Conservation (phyloP, 495 filamentous ascomycete species). For the Aspergillus homomorphus region DNA sequence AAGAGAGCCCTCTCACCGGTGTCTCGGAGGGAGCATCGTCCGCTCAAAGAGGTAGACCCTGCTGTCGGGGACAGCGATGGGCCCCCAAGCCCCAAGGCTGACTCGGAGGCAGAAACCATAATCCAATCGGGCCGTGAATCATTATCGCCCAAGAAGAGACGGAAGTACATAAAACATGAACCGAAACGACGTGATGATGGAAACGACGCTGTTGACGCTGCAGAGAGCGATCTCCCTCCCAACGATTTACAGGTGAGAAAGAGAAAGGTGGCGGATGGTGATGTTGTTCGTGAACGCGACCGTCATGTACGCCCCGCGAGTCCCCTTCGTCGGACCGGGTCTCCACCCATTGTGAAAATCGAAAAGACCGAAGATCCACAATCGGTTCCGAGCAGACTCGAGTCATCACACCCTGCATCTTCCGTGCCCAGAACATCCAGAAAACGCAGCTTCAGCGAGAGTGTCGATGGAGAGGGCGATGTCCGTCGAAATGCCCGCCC, state of each 20-base stretch:
- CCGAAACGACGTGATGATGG: conserved; percentile 48
- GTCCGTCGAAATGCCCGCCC: conserved; percentile 24
- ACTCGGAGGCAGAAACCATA: conserved; percentile 81
- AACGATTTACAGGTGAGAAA: conserved; percentile 32
- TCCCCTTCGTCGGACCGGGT: conserved; percentile 22
- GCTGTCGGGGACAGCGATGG: conserved; percentile 34
- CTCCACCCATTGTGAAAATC: conserved; percentile 36
- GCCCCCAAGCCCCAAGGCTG: conserved; percentile 45
- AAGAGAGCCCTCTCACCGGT: conserved; percentile 23
- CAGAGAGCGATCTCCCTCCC: conserved; percentile 23
- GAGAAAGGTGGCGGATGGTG: conserved; percentile 31
- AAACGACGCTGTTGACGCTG: conserved; percentile 44
- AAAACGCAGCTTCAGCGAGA: conserved; percentile 46
- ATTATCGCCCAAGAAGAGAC: conserved; percentile 62
- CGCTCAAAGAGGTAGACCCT: conserved; percentile 23
- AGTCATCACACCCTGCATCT: conserved; percentile 16
- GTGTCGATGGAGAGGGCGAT: conserved; percentile 35
- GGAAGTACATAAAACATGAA: conserved; percentile 68
- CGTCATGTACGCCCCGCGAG: conserved; percentile 28
- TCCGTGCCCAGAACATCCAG: conserved; percentile 25
- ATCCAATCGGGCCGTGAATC: conserved; percentile 72
- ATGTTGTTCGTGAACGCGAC: conserved; percentile 23
- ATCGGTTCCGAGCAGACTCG: conserved; percentile 22
- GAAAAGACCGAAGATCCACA: conserved; percentile 36
- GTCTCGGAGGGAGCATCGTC: conserved; percentile 22